Evolutionary conservation across 345 rosid species (phyloP), one percentile per base, ranked within the genome.

Genomic region (Hypericum perforatum): DNA sequence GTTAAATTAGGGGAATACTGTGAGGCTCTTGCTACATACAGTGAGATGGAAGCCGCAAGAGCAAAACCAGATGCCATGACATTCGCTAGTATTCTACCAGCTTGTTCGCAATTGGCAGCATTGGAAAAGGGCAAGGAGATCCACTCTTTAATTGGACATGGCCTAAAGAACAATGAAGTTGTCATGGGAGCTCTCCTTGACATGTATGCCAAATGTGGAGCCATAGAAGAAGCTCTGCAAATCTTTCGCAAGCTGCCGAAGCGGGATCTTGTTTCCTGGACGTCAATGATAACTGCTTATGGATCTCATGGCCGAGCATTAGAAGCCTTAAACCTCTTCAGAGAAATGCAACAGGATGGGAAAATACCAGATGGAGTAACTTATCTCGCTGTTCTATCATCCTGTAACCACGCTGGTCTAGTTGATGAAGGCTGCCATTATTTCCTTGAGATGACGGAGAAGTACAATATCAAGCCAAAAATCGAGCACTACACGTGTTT

Each of bases 131-230:
- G 95, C 32, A 78, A 68, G 67, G 73, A 68, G 52, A 81, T 87
- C 68, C 89, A 84, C 70, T 62, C 46, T 38, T 52, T 84, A 41
- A 41, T 16, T 6, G 75, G 62, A 45, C 68, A 37, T 42, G 48
- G 54, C 36, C 53, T 78, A n/a, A 72, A 78, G 41, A 39, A 40
- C 39, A 77, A 79, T 49, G 72, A 73, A 59, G 43, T 78, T 43
- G 76, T 81, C 60, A 79, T 73, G 82, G 82, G 86, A 37, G 86
- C 89, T 11, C 81, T 84, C 43, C 83, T 87, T 11, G 89, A 84
- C 69, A 81, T 84, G 89, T 87, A 81, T 60, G 82, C 89, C 15
- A 87, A 87, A 74, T 84, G 95, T 37, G 92, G 95, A n/a, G 81
- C 85, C 13, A 73, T 84, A 11, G 75, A 79, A 62, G 76, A 78